These are phyloP conservation scores for Chenopodium suecicum DNA, from an alignment of 148 eudicot species.

Conservation along the genomic window DNA sequence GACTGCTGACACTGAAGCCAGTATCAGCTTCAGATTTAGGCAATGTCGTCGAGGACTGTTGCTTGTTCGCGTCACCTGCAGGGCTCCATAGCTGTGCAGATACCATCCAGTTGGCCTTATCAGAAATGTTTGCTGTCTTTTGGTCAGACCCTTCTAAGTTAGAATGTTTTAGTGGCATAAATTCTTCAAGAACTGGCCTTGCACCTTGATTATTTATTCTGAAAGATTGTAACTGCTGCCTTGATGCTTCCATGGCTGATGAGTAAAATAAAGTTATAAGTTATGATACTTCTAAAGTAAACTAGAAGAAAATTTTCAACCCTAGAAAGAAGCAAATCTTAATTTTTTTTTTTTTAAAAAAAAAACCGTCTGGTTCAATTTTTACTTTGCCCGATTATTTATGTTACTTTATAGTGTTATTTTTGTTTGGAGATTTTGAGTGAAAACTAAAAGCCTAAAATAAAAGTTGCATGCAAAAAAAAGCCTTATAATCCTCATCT, in stretches of 20 bases:
- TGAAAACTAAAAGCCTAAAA: slow-evolving; percentile 20
- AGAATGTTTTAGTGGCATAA: slow-evolving; percentile 70
- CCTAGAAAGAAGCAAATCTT: slow-evolving; percentile 2
- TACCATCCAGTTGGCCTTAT: slow-evolving; percentile 92
- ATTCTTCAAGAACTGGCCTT: slow-evolving; percentile 78
- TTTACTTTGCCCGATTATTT: neutral
- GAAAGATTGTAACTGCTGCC: slow-evolving; percentile 73
- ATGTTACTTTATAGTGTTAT: neutral
- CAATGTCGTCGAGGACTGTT: slow-evolving; percentile 27
- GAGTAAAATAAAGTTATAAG: neutral
- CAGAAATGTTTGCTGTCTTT: slow-evolving; percentile 38
- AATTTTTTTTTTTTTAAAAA: neutral
- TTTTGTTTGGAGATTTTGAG: slow-evolving; percentile 11
- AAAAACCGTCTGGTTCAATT: neutral
- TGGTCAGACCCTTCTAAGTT: slow-evolving; percentile 40
- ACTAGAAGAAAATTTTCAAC: slow-evolving; percentile 7
- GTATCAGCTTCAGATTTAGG: slow-evolving; percentile 43
- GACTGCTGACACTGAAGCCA: slow-evolving; percentile 27
- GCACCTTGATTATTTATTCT: slow-evolving; percentile 42
- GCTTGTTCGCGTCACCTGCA: slow-evolving; percentile 42
- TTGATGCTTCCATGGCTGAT: slow-evolving; percentile 86
- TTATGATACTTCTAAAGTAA: neutral
- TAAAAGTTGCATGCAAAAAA: slow-evolving; percentile 26
- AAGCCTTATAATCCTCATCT: neutral
- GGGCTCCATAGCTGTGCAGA: slow-evolving; percentile 92